Evolutionary conservation across 2,329 filamentous ascomycete species (phyloP).

Genomic region (Pyrenophora seminiperda): DNA sequence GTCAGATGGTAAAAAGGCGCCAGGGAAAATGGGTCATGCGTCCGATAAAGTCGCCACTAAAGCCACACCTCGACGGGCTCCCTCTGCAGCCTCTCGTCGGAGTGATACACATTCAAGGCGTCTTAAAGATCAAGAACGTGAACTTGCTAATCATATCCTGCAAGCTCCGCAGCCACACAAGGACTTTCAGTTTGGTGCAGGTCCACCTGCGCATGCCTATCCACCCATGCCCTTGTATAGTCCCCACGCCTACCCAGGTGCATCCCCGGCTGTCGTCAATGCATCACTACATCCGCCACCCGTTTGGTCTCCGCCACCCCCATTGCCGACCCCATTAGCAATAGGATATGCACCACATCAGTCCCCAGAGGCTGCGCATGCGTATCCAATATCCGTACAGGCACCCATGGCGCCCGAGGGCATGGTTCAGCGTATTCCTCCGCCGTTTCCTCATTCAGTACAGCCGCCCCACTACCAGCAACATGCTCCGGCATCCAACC

Average conservation of each 20-base stretch:
- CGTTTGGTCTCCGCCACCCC: conserved; percentile 29
- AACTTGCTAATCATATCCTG: conserved; percentile 43
- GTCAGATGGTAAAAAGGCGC: conserved; percentile 24
- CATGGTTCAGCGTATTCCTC: conserved; percentile 21
- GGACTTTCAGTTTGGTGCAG: conserved; percentile 36
- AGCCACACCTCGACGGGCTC: conserved; percentile 26
- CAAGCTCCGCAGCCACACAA: conserved; percentile 45
- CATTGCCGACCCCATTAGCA: conserved; percentile 31
- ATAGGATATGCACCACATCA: conserved; percentile 34
- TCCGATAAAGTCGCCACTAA: conserved; percentile 22
- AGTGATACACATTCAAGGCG: conserved; percentile 36
- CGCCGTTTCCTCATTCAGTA: conserved; percentile 26
- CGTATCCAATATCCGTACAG: conserved; percentile 31
- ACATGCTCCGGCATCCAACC: conserved; percentile 28
- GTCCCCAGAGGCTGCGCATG: conserved; percentile 28
- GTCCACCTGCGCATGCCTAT: conserved; percentile 29
- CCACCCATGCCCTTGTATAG: conserved; percentile 39
- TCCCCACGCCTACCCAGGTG: conserved; percentile 30
- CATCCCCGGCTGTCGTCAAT: conserved; percentile 31
- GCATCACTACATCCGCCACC: conserved; percentile 26
- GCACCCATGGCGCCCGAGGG: conserved; percentile 11
- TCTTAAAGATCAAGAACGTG: conserved; percentile 39
- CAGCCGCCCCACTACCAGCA: conserved; percentile 38
- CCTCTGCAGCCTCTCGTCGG: conserved; percentile 29
- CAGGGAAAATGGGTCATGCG: conserved; percentile 16